phyloP scores from a whole-genome alignment of 2,329 filamentous ascomycete species.

The Penicillium nordicum region DNA sequence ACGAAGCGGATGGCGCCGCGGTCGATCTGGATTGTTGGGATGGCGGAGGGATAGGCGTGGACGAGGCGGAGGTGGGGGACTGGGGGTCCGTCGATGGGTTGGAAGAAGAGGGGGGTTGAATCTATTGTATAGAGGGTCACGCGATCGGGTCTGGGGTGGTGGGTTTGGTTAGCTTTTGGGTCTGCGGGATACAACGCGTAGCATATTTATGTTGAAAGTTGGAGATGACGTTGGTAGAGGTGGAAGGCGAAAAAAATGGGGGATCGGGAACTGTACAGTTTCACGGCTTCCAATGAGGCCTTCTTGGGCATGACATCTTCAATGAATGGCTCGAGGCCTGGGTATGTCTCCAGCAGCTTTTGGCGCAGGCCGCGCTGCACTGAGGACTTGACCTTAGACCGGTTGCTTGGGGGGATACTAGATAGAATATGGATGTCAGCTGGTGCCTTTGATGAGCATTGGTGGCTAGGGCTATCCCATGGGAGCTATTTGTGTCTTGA shows the following conservation, averaged over 20 bases:
- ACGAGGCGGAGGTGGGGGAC: conserved; percentile 86
- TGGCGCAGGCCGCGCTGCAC: conserved; percentile 82
- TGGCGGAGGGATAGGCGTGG: conserved; percentile 81
- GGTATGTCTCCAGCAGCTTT: conserved; percentile 79
- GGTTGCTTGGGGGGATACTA: conserved; percentile 72
- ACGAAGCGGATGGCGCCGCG: conserved; percentile 96
- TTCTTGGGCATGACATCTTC: conserved; percentile 97
- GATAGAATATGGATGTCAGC: conserved; percentile 8
- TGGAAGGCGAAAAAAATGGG: neutral
- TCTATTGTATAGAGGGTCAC: conserved; percentile 84
- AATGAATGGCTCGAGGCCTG: conserved; percentile 79
- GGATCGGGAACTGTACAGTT: conserved; percentile 57
- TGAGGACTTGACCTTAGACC: conserved; percentile 96
- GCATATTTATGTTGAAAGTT: neutral
- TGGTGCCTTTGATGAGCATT: neutral
- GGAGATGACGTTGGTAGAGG: neutral
- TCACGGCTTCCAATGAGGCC: conserved; percentile 81
- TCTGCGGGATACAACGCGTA: neutral
- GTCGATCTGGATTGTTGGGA: conserved; percentile 85
- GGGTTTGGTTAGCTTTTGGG: neutral
- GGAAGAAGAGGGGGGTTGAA: conserved; percentile 79
- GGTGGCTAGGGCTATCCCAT: conserved; percentile 2
- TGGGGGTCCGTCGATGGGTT: conserved; percentile 72
- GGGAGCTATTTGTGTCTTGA: neutral
- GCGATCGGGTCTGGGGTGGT: conserved; percentile 65